A percentile compares a stretch with the other conserved stretches of the same genome.
These are phyloP conservation scores for Tolypocladium album DNA, from an alignment of 2,329 filamentous ascomycete genomes.

Conservation along the genomic window DNA sequence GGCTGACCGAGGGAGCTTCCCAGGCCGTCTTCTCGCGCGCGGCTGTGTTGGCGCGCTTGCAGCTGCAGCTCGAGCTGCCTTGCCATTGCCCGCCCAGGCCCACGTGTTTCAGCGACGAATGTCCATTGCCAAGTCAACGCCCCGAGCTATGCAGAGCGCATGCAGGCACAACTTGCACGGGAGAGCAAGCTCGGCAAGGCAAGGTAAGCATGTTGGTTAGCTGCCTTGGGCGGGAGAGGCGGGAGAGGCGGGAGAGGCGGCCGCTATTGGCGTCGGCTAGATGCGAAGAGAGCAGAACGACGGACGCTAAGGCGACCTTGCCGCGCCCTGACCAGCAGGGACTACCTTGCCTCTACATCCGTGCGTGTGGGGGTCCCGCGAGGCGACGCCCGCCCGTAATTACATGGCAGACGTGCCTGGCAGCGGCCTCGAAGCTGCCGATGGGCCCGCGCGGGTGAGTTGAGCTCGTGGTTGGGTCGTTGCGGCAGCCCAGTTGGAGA, in stretches of 20 bases:
- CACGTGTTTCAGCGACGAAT: conserved; percentile 13
- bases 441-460: background rate
- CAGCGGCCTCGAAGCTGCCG: background rate
- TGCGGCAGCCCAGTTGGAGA: too few relatives aligned
- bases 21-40: background rate
- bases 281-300: background rate
- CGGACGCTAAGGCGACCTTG: background rate
- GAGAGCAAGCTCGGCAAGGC: too few relatives aligned
- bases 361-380: background rate
- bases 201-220: too few relatives aligned
- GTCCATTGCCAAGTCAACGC: conserved; percentile 13
- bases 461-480: too few relatives aligned
- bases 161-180: too few relatives aligned
- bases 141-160: background rate
- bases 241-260: too few relatives aligned
- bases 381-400: background rate
- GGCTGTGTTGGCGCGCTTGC: background rate
- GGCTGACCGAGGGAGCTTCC: background rate
- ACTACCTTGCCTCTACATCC: background rate
- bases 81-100: background rate
- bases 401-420: too few relatives aligned
- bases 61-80: background rate
- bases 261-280: background rate
- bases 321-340: background rate
- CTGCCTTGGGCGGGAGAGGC: too few relatives aligned